Percentiles rank a stretch among this genome's conserved stretches.
Evolutionary conservation across 805 yeast genomes (phyloP).

Genomic region (Candida succiphila): DNA sequence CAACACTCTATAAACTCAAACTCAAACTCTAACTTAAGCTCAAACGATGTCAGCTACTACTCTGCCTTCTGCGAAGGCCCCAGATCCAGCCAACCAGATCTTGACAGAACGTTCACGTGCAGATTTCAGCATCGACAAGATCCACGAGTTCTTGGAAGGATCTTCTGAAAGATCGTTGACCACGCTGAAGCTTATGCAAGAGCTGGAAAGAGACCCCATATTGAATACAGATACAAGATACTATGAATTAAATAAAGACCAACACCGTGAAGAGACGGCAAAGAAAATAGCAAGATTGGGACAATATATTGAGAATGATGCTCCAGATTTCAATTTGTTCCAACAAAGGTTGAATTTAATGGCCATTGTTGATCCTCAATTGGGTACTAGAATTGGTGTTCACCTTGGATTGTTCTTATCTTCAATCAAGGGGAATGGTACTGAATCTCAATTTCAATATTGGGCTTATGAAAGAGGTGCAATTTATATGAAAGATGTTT

Average conservation of each 20-base stretch:
- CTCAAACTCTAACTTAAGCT: too few species aligned
- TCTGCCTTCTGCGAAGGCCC: slow-evolving; percentile 17
- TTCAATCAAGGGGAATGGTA: slow-evolving; percentile 81
- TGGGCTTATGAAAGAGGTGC: slow-evolving; percentile 75
- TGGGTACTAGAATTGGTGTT: slow-evolving; percentile 77
- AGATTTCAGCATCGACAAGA: slow-evolving; percentile 30
- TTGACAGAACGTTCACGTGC: slow-evolving; percentile 36
- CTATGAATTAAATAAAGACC: slow-evolving; percentile 46
- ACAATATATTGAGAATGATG: slow-evolving; percentile 40
- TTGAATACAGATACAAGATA: slow-evolving; percentile 41
- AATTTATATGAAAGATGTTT: slow-evolving; percentile 44
- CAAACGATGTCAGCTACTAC: slow-evolving; percentile 22
- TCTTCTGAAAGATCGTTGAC: slow-evolving; percentile 31
- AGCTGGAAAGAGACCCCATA: slow-evolving; percentile 60
- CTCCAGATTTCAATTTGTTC: slow-evolving; percentile 32
- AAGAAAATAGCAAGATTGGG: slow-evolving; percentile 52
- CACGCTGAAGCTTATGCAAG: slow-evolving; percentile 41
- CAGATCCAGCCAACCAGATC: slow-evolving; percentile 25
- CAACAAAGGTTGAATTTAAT: slow-evolving; percentile 49
- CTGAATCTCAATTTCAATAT: slow-evolving; percentile 70
- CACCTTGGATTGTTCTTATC: slow-evolving; percentile 79
- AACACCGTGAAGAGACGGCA: slow-evolving; percentile 54
- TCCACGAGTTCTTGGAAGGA: slow-evolving; percentile 51
- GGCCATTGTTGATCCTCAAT: slow-evolving; percentile 66
- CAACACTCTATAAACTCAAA: too few species aligned